Percentiles rank a stretch among this genome's conserved stretches.
phyloP scores from a whole-genome alignment of 75 land plant genomes.

The Adiantum capillusveneris region DNA sequence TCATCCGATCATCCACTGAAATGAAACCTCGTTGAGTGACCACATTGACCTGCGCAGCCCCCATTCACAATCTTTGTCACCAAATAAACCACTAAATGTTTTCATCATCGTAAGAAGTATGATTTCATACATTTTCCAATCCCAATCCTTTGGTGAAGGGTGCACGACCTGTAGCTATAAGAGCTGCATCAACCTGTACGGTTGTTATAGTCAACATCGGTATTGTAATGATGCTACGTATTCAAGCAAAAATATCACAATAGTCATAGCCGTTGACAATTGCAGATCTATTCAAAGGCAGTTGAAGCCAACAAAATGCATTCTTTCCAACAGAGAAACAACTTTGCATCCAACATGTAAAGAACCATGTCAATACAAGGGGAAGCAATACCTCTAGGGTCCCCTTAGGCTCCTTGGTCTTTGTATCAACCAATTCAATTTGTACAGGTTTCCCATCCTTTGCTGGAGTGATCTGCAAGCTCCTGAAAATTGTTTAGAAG shows the following conservation, averaged over 20 bases:
- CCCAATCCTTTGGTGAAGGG: slow-evolving; percentile 97
- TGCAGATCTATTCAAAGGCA: too few species aligned
- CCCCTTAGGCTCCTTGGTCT: slow-evolving; percentile 94
- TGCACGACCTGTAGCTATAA: slow-evolving; percentile 97
- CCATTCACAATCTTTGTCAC: neutral
- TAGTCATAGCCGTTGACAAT: too few species aligned
- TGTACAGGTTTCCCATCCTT: slow-evolving; percentile 92
- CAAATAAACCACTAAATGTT: too few species aligned
- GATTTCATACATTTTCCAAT: slow-evolving; percentile 70
- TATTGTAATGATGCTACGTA: too few species aligned
- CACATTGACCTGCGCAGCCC: slow-evolving; percentile 54
- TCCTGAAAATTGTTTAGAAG: neutral
- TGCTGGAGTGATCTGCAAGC: slow-evolving; percentile 90
- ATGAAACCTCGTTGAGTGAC: slow-evolving; percentile 92
- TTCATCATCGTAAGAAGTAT: too few species aligned
- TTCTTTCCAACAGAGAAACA: too few species aligned
- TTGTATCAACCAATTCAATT: slow-evolving; percentile 94
- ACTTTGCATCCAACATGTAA: too few species aligned
- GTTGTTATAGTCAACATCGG: too few species aligned
- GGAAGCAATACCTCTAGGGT: slow-evolving; percentile 82
- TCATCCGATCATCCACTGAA: slow-evolving; percentile 97
- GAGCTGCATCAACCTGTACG: slow-evolving; percentile 97
- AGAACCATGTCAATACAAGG: too few species aligned
- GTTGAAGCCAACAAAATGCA: too few species aligned
- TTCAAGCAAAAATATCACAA: too few species aligned